Evolutionary conservation across 164 flowering plant species (phyloP), one percentile per base, ranked within the genome.

Genomic region (Chloranthus sessilifolius): DNA sequence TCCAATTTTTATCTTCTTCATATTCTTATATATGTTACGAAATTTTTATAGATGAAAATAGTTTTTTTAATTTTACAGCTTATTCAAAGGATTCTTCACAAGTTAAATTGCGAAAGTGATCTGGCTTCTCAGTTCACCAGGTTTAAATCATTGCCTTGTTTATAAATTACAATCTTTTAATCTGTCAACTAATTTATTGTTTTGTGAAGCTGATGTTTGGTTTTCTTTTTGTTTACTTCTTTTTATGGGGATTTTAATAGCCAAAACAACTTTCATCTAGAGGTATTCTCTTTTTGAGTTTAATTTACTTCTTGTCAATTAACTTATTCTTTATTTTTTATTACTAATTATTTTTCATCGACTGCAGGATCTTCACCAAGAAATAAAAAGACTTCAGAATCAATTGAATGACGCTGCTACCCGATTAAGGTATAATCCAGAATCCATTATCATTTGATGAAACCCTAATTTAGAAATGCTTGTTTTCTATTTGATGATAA

Each of bases 101-200:
- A 69, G 39, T 62, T 77, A 44, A 77, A 64, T 59, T 56, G 60
- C 4, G 79, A 74, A 36, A 62, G 61, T 55, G 82, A 74, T 17
- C 43, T 72, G 3, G 69, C 79, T 15, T 68, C 69, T 41, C 76
- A 70, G 29, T 54, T 69, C 29, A 52, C 74, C 47, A 62, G 69
- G 82, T 77, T 29, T 21, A 5, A 19, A 9, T 9, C 3, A 28
- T n/a, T 26, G 25, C 31, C 7, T 28, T 17, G 1, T 25, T 2
- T 3, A 15, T 12, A 27, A 5, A 8, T 5, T 43, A n/a, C n/a
- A 22, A 7, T 14, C 14, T 24, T 26, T 27, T 6, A 10, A 11
- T 26, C 12, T 23, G 10, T 15, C 11, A 25, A 4, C 31, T 5
- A 16, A 1, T 14, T 47, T 17, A 1, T 30, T 31, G 3, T 29